These are phyloP conservation scores for Pseudomonodictys pantanalensis DNA, from an alignment of 495 filamentous ascomycete species.

Conservation along the genomic window DNA sequence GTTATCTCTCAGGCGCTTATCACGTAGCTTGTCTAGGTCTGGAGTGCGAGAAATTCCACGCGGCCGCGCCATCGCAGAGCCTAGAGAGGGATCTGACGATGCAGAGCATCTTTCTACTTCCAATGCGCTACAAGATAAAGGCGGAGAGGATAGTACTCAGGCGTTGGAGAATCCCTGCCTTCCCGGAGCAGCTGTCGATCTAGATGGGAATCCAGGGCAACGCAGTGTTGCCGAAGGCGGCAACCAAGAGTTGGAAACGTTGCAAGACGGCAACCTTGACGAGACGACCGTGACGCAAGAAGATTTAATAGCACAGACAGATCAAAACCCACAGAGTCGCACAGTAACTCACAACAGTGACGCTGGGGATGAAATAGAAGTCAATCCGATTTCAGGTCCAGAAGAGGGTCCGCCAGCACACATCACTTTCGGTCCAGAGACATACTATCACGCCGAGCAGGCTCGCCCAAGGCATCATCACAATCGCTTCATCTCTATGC, in stretches of 20 bases:
- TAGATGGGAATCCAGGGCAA: no score
- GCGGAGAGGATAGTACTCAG: background rate
- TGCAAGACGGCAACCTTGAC: no score
- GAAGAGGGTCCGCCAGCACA: conserved; percentile 13
- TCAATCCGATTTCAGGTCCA: background rate
- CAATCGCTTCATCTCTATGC: conserved; percentile 51
- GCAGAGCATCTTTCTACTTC: no score
- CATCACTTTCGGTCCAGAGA: conserved; percentile 24
- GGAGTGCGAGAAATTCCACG: conserved; percentile 6
- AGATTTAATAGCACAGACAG: no score
- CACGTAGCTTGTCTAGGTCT: conserved; percentile 13
- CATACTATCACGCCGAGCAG: conserved; percentile 13
- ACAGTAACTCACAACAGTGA: conserved; percentile 15
- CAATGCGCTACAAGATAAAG: no score
- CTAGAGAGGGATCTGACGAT: background rate
- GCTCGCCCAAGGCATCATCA: conserved; percentile 15
- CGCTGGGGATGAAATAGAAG: conserved; percentile 8
- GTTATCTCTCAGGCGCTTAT: conserved; percentile 7
- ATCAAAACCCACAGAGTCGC: no score
- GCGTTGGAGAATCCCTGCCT: no score
- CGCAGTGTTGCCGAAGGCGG: background rate
- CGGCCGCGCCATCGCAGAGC: background rate
- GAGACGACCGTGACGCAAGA: no score
- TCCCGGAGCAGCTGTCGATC: no score
- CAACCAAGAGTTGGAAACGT: background rate